Evolutionary conservation across 345 rosid genomes (phyloP).

Genomic region (Angophora floribunda): DNA sequence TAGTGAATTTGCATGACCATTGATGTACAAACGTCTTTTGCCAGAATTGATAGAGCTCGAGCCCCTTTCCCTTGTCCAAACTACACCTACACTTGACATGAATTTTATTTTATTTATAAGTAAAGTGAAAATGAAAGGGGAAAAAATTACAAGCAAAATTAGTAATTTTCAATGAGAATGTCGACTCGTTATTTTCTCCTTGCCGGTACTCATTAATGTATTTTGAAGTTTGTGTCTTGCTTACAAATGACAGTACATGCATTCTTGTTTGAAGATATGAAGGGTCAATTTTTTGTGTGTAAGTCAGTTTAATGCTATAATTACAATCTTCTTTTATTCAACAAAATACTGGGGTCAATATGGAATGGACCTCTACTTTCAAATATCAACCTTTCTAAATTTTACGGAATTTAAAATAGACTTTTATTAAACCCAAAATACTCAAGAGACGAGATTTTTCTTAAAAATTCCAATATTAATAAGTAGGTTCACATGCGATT

Average conservation of each 20-base stretch:
- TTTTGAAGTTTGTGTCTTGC: not conserved
- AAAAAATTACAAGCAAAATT: not conserved
- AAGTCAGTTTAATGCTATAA: not conserved
- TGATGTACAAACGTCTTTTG: not conserved
- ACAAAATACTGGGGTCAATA: not conserved
- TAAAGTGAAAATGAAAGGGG: not conserved
- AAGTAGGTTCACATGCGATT: not conserved
- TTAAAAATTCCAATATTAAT: not conserved
- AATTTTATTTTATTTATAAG: not conserved
- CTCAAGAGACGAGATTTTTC: not conserved
- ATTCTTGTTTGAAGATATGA: not conserved
- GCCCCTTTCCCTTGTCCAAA: not conserved
- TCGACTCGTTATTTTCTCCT: not conserved
- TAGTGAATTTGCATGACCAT: accelerated
- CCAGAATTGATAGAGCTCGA: not conserved
- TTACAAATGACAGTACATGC: not conserved
- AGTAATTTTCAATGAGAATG: not conserved
- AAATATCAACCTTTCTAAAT: not conserved
- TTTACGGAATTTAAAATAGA: not conserved
- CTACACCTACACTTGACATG: not conserved
- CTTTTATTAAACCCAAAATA: not conserved
- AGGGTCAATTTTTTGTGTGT: not conserved
- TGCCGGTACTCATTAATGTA: not conserved
- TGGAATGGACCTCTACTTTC: not conserved
- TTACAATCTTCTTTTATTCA: not conserved